Evolutionary conservation across 306 rosid species (phyloP), one percentile per base, ranked within the genome.

Genomic region (Corylus americana): DNA sequence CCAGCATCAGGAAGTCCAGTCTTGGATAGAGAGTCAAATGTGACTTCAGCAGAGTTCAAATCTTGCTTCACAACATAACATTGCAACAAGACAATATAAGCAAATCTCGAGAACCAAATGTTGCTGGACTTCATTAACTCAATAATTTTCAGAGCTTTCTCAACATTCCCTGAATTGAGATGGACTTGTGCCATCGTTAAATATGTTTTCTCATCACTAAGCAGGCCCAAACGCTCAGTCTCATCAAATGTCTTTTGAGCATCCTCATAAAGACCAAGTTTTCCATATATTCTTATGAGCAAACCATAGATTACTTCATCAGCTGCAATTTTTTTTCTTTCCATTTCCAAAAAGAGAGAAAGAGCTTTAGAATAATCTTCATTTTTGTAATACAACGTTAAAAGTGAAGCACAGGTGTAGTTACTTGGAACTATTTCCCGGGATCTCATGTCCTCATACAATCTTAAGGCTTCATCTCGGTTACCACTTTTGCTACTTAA

Each of bases 181-280:
- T 88, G 92, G 72, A 95, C 98, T 87, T 92, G 98, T 55, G 98
- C 89, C 97, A 95, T 95, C 70, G 98, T 90, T 81, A 95, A 89
- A 77, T 88, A 90, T 5, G 97, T 95, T 84, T 95, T 95, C 77
- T 92, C 95, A 83, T 86, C 88, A 70, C 89, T 91, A 66, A 95
- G 97, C 70, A 90, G 75, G 74, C 95, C 90, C 59, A 79, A 83
- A 57, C 79, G 89, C 80, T 89, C 84, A 83, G 87, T 89, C 89
- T 92, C 94, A 79, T 84, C 85, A 83, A 95, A 92, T 53, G 94
- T 86, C 54, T 79, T 86, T 80, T 77, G 91, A 57, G 98, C 98
- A 77, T 95, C 97, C 77, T 90, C 88, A 47, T 87, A 90, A 58
- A 95, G 88, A 81, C 97, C 95, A 78, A 95, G 90, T 78, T 87